Percentiles rank a stretch among this genome's conserved stretches.
Evolutionary conservation across 805 yeast species (phyloP).

Genomic region (Monosporozyma yasuniensis): DNA sequence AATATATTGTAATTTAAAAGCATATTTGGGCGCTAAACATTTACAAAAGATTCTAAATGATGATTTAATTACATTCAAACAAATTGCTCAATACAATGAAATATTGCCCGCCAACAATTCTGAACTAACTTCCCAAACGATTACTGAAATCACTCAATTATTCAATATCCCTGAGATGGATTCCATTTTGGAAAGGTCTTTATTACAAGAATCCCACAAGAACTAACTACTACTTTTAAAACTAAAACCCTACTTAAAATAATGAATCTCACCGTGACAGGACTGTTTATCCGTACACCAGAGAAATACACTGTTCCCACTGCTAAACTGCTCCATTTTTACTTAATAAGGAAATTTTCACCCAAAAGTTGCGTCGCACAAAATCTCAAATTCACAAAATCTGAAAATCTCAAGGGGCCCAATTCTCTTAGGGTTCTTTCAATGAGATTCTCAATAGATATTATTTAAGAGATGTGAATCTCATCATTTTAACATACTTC

Average conservation of each 20-base stretch:
- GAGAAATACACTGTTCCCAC: no score
- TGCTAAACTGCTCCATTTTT: background rate
- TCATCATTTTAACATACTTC: background rate
- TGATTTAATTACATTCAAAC: slow-evolving; percentile 29
- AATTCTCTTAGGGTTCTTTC: background rate
- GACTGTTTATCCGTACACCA: slow-evolving; percentile 1
- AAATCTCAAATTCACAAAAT: background rate
- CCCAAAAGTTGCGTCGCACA: background rate
- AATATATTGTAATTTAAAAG: slow-evolving; percentile 76
- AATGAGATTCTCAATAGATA: background rate
- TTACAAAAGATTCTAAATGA: slow-evolving; percentile 45
- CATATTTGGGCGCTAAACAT: slow-evolving; percentile 65
- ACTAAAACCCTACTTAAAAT: background rate
- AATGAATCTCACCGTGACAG: background rate
- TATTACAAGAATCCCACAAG: slow-evolving; percentile 39
- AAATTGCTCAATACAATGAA: slow-evolving; percentile 20
- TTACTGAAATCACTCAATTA: slow-evolving; percentile 36
- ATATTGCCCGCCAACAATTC: background rate
- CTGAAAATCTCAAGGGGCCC: background rate
- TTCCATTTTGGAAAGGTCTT: slow-evolving; percentile 41
- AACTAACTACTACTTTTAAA: no score
- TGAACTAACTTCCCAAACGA: slow-evolving; percentile 30
- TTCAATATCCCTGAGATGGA: slow-evolving; percentile 40
- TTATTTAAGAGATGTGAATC: background rate
- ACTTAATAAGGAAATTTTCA: background rate